Base-by-base conservation (phyloP, 306 rosid genomes). In the Castanea sativa region DNA sequence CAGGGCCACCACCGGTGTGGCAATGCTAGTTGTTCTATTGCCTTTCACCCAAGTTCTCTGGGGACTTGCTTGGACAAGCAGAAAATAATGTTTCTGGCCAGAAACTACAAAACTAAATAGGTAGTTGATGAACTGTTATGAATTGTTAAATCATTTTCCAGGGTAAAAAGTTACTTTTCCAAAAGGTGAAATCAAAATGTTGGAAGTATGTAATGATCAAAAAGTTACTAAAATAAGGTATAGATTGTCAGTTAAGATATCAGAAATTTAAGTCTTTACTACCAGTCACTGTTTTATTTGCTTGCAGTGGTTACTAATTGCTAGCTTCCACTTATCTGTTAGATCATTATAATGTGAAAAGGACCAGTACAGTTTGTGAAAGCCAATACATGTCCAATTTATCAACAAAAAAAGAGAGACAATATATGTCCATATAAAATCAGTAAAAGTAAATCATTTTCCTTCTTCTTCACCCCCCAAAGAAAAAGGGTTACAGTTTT, bases 141-240 rank as follows among this genome's bases (percentile, higher is more conserved):
- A 29, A 29, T 52, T 71, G 16, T 41, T 41, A 75, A 85, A 75
- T 69, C 68, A 74, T 29, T 74, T 69, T 73, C 73, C 59, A 68
- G 19, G 81, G 49, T n/a, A 23, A 25, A 69, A 87, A 81, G 75
- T 81, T 29, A 55, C 85, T 87, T 87, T 79, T 61, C 74, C 73
- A 72, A 87, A 89, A 81, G 83, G 73, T 75, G 58, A 77, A 86
- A 83, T 79, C 79, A 84, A 69, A 61, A 74, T 75, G 84, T 69
- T 81, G 78, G 82, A 75, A 65, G 80, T 27, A 76, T 21, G 87
- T 43, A 86, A 84, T 78, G 65, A 87, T 88, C 53, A 56, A 87
- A 83, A 84, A 74, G 75, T 76, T 79, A 65, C 72, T 38, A 74
- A 83, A 76, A 73, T 67, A 63, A 71, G 82, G 80, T 75, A 59